phyloP scores from a whole-genome alignment of 805 yeast genomes.

The Ogataea philodendri region DNA sequence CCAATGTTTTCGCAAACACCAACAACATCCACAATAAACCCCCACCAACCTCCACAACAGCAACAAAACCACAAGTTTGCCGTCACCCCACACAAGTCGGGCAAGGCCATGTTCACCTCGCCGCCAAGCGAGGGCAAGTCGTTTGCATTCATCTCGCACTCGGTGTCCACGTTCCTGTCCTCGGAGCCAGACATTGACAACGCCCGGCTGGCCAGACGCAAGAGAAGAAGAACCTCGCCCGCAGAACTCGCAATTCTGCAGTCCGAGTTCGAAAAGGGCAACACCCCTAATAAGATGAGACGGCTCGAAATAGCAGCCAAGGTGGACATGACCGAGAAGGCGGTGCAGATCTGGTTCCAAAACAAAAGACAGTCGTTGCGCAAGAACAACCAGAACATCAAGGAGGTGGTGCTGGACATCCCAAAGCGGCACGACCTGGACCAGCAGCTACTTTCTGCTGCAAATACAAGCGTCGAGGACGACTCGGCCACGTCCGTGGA shows the following conservation, averaged over 20 bases:
- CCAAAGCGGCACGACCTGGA: conserved; percentile 28
- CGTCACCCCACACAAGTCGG: conserved; percentile 10
- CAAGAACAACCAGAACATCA: conserved; percentile 36
- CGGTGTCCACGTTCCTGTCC: conserved; percentile 81
- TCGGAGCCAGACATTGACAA: conserved; percentile 85
- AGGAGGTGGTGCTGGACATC: conserved; percentile 32
- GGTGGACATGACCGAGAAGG: conserved; percentile 94
- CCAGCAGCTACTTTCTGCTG: conserved; percentile 23
- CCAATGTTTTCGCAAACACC: conserved; percentile 23
- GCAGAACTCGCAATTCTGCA: conserved; percentile 80
- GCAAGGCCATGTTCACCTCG: conserved; percentile 13
- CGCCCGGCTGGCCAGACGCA: conserved; percentile 89
- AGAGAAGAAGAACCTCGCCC: conserved; percentile 93
- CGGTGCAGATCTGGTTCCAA: conserved; percentile 98
- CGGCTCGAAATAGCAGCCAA: conserved; percentile 75
- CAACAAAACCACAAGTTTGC: no score
- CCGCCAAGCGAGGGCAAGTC: conserved; percentile 34
- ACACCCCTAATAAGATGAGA: conserved; percentile 76
- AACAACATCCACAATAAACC: no score
- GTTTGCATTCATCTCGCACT: conserved; percentile 90
- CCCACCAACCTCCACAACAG: conserved; percentile 17
- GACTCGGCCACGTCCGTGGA: conserved; percentile 12
- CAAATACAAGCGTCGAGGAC: conserved; percentile 10
- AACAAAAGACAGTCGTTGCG: conserved; percentile 85
- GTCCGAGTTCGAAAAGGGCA: conserved; percentile 69